Evolutionary conservation across 257 asterid species (phyloP), one percentile per base, ranked within the genome.

Genomic region (Vinca minor): DNA sequence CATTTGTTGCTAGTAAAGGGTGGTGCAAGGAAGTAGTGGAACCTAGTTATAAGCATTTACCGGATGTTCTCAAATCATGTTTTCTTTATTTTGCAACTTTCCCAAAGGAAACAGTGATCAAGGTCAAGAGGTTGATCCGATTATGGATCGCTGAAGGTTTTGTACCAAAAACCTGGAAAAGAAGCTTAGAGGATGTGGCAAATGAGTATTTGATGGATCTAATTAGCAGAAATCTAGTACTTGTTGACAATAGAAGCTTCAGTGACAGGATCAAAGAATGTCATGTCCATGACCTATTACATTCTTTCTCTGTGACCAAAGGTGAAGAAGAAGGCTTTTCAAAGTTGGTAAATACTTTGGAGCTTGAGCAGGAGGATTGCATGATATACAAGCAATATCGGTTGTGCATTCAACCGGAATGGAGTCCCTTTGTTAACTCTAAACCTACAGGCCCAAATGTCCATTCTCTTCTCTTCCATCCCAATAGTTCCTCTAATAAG

Each of bases 61-160:
- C 66, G 14, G 50, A 48, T 1, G 14, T 46, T 47, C 8, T 66
- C 4, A 66, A 29, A 5, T 41, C 70, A 4, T 66, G 70, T 21
- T 28, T 66, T 54, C 70, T 66, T 9, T 65, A 38, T 38, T 65
- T 65, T 53, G 62, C 39, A 18, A 23, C 41, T 34, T 52, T 65
- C 13, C 50, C 36, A 6, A 20, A 52, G 23, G 69, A 65, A 11
- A 20, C 8, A 20, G 18, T 35, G 28, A 26, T 65, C 36, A 3
- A 29, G 2, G 38, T 50, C 31, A 28, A 21, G 31, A 55, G n/a
- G 44, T 54, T 66, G 56, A 13, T n/a, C 47, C 52, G 8, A 3
- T 18, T 66, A 12, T 66, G 71, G 71, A 28, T 55, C 5, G 46
- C 71, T 54, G 71, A 66, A 55, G 56, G 71, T 17, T 66, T 66